phyloP scores from a whole-genome alignment of 1,139 yeast species.

The Suhomyces ambrosiae region DNA sequence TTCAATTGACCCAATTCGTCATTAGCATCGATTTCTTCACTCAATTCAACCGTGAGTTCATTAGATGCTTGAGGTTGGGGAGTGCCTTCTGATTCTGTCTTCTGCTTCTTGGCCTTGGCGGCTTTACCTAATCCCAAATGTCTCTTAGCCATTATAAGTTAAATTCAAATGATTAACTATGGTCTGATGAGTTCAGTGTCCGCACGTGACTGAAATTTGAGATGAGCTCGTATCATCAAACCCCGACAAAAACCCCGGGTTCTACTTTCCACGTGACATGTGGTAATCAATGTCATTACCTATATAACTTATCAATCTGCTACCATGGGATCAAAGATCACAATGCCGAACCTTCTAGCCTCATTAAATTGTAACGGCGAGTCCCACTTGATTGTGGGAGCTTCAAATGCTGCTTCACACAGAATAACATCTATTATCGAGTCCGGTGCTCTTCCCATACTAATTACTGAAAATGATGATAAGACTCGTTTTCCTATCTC shows the following conservation, averaged over 20 bases:
- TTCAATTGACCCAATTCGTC: conserved; percentile 75
- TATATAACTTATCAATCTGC: conserved; percentile 2
- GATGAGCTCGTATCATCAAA: background rate
- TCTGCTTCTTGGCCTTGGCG: conserved; percentile 53
- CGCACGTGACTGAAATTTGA: background rate
- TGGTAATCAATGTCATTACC: conserved; percentile 12
- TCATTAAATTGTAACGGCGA: conserved; percentile 56
- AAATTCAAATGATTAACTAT: background rate
- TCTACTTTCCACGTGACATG: conserved; percentile 16
- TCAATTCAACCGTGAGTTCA: conserved; percentile 69
- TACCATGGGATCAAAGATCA: background rate
- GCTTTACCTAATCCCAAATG: conserved; percentile 81
- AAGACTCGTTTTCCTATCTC: conserved; percentile 22
- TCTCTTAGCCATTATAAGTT: conserved; percentile 61
- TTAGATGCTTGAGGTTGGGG: conserved; percentile 24
- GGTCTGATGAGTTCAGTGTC: conserved; percentile 5
- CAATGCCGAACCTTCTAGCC: conserved; percentile 45
- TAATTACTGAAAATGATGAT: conserved; percentile 34
- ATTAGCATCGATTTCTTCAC: conserved; percentile 69
- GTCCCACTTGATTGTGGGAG: conserved; percentile 64
- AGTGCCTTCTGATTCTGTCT: conserved; percentile 27
- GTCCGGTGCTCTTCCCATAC: conserved; percentile 60
- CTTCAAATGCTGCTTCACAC: conserved; percentile 50
- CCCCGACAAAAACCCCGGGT: background rate
- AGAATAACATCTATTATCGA: conserved; percentile 53